Conservation (phyloP, 2,329 filamentous ascomycete genomes). For the Verticillium klebahnii region DNA sequence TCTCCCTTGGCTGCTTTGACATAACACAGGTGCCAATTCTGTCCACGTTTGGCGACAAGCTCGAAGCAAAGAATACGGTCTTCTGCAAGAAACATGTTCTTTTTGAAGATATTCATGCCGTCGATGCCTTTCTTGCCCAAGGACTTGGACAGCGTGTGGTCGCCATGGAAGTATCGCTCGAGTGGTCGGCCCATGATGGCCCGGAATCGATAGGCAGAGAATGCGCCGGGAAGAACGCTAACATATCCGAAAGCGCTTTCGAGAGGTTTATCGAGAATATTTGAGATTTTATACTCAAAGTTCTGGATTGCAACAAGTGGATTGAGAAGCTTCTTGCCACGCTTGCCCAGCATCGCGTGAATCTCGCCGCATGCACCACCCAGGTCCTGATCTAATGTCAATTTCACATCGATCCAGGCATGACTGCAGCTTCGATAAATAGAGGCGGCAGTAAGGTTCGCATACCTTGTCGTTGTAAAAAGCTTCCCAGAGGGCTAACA, state of each 20-base stretch:
- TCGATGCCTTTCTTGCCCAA: constrained; percentile 91
- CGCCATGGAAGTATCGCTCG: constrained; percentile 91
- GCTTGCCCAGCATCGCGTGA: constrained; percentile 80
- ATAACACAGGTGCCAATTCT: constrained; percentile 89
- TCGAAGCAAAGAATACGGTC: constrained; percentile 95
- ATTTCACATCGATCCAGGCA: neutral
- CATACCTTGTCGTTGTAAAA: constrained; percentile 82
- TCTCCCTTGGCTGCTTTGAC: constrained; percentile 91
- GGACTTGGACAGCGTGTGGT: constrained; percentile 81
- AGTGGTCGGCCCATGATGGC: constrained; percentile 86
- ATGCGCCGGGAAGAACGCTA: constrained; percentile 83
- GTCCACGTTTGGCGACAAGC: constrained; percentile 83
- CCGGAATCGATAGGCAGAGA: constrained; percentile 85
- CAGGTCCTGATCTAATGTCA: constrained; percentile 46
- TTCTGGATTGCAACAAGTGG: constrained; percentile 86
- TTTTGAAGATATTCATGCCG: constrained; percentile 97
- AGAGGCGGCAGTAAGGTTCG: neutral
- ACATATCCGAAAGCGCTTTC: constrained; percentile 89
- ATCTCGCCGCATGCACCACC: constrained; percentile 90
- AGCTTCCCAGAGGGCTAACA: constrained; percentile 80
- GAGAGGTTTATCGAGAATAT: constrained; percentile 85
- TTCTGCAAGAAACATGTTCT: constrained; percentile 97
- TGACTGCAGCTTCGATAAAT: no score
- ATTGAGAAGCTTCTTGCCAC: constrained; percentile 77
- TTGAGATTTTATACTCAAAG: constrained; percentile 94